Evolutionary conservation across 148 eudicot genomes (phyloP).

Genomic region (Selenicereus undatus): DNA sequence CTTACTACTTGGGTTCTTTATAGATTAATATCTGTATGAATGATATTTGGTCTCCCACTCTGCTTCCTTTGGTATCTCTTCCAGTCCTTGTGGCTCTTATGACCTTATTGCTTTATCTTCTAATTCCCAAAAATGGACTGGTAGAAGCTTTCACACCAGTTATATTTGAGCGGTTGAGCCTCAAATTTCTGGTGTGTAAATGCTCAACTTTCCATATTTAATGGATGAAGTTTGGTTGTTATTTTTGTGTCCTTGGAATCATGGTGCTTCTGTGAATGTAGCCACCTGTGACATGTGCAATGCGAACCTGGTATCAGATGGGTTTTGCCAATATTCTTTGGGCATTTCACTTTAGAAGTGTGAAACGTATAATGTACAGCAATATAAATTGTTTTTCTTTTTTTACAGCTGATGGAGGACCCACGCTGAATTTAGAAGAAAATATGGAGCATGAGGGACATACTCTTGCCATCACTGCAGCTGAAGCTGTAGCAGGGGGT

Average conservation of each 20-base stretch:
- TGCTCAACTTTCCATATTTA: no score
- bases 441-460: conserved; percentile 78
- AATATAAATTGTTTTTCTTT: conserved; percentile 4
- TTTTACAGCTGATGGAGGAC: conserved; percentile 55
- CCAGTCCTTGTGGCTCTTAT: neutral
- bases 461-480: conserved; percentile 75
- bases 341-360: no score
- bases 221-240: no score
- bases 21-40: no score
- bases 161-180: neutral
- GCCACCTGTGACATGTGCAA: no score
- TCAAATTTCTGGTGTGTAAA: neutral
- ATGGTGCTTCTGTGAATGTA: no score
- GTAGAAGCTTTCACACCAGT: neutral
- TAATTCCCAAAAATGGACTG: neutral
- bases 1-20: no score
- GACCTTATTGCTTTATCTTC: neutral
- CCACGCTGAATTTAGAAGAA: conserved; percentile 60
- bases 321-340: no score
- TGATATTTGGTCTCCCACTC: neutral
- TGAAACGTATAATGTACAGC: no score
- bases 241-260: no score
- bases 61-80: neutral
- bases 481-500: conserved; percentile 55
- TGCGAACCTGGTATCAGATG: no score